A percentile compares a stretch with the other conserved stretches of the same genome.
Conservation (phyloP, 2,329 filamentous ascomycete genomes). For the Penicillium sumatraense region DNA sequence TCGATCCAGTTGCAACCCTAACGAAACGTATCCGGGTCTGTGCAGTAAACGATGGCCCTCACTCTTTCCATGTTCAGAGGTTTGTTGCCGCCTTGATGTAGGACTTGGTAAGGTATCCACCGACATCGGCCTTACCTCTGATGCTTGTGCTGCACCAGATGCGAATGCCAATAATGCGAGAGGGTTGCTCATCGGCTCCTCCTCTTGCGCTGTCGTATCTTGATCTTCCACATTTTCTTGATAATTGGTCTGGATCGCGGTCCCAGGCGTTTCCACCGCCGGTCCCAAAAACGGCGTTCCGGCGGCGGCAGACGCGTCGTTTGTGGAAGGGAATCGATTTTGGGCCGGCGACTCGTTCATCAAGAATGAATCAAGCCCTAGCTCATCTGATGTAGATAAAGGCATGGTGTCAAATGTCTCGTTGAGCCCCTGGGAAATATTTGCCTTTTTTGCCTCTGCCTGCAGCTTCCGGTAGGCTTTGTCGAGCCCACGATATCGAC, state of each 20-base stretch:
- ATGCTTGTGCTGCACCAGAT: slow-evolving; percentile 25
- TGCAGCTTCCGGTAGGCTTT: slow-evolving; percentile 35
- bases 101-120: not conserved
- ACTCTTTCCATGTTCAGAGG: not conserved
- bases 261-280: not conserved
- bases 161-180: slow-evolving; percentile 33
- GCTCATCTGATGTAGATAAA: not conserved
- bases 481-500: slow-evolving; percentile 34
- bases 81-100: not conserved
- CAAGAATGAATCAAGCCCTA: not conserved
- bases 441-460: slow-evolving; percentile 26
- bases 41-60: slow-evolving; percentile 19
- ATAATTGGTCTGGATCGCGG: not conserved
- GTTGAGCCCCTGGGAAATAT: not conserved
- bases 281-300: not conserved
- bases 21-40: slow-evolving; percentile 27
- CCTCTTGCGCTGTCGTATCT: not conserved
- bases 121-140: not conserved
- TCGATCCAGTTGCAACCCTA: slow-evolving; percentile 27
- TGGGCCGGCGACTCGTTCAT: not conserved
- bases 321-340: not conserved
- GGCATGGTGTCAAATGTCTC: not conserved
- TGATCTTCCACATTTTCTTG: not conserved
- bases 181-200: slow-evolving; percentile 35
- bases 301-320: not conserved